Evolutionary conservation across 306 rosid species (phyloP), one percentile per base, ranked within the genome.

Genomic region (Adenanthera pavonina): DNA sequence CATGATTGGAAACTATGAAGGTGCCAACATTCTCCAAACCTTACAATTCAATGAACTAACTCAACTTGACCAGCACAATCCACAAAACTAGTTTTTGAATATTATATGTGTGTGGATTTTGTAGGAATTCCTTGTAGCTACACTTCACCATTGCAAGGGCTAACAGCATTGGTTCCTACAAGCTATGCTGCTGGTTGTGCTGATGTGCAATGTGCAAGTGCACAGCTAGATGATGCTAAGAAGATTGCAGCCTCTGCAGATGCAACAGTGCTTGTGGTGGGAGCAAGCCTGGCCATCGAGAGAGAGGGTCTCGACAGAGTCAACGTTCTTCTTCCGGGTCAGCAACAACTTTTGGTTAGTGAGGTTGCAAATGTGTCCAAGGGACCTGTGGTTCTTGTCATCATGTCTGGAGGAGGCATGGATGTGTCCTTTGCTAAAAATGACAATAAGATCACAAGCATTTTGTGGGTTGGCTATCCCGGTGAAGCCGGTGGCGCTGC

Each of bases 401-500:
- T 96, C 78, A 96, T 96, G 99, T 90, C 98, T 65, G 99, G 97
- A 19, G 99, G 99, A 83, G 97, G 99, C 76, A 84, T 96, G 78
- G 99, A 96, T 79, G 79, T 96, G 12, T 84, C 97, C 44, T 96
- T 93, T 76, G 99, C 99, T 1, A 93, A 96, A 82, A 89, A 61
- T 25, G 49, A 92, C 49, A 48, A 47, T 2, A 93, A 96, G 69
- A 88, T 96, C 76, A 83, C 89, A 10, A 93, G 98, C 89, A 96
- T 96, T 64, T 78, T 96, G 60, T 96, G 99, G 99, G 94, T 96
- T 81, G 99, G 99, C 17, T 96, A 91, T 82, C 99, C 99, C 0
- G 99, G 99, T 34, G 94, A 96, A 84, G 98, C 98, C 34, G 98
- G 99, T 80, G 99, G 99, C 75, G 97, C 97, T 56, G 98, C 99